phyloP scores from a whole-genome alignment of 164 flowering plant genomes.

The Vitis amurensis region DNA sequence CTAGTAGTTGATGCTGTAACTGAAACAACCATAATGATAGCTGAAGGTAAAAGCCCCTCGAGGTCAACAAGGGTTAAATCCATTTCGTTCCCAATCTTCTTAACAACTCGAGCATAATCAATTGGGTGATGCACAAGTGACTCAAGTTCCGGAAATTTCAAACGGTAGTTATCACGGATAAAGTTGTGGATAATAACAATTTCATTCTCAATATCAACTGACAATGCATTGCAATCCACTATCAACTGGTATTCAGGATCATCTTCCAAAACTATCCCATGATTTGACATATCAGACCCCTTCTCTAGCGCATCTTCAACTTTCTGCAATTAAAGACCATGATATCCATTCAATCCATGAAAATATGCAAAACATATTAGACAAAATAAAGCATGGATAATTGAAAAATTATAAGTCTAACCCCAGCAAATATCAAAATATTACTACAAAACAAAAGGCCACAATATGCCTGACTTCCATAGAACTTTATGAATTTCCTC shows the following conservation, averaged over 20 bases:
- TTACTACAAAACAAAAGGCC: no score
- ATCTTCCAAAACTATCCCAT: slow-evolving; percentile 77
- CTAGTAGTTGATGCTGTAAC: slow-evolving; percentile 93
- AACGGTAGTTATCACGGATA: slow-evolving; percentile 84
- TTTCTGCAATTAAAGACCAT: slow-evolving; percentile 58
- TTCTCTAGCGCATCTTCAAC: slow-evolving; percentile 86
- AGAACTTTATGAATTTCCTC: no score
- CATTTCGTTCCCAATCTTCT: slow-evolving; percentile 87
- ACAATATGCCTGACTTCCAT: no score
- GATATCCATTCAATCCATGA: slow-evolving; percentile 2
- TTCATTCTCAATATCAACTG: slow-evolving; percentile 94
- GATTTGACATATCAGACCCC: slow-evolving; percentile 52
- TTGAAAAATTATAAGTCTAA: not conserved
- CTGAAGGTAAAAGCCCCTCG: slow-evolving; percentile 94
- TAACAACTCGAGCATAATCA: slow-evolving; percentile 96
- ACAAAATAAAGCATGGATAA: not conserved
- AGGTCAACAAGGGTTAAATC: slow-evolving; percentile 92
- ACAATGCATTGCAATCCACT: slow-evolving; percentile 87
- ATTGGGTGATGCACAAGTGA: slow-evolving; percentile 96
- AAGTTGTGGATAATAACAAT: slow-evolving; percentile 87
- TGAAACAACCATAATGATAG: slow-evolving; percentile 92
- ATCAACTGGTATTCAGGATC: slow-evolving; percentile 95
- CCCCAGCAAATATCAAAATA: no score
- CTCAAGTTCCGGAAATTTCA: slow-evolving; percentile 94
- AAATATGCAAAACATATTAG: not conserved